Conservation (phyloP, 495 filamentous ascomycete species). For the Tuber melanosporum region DNA sequence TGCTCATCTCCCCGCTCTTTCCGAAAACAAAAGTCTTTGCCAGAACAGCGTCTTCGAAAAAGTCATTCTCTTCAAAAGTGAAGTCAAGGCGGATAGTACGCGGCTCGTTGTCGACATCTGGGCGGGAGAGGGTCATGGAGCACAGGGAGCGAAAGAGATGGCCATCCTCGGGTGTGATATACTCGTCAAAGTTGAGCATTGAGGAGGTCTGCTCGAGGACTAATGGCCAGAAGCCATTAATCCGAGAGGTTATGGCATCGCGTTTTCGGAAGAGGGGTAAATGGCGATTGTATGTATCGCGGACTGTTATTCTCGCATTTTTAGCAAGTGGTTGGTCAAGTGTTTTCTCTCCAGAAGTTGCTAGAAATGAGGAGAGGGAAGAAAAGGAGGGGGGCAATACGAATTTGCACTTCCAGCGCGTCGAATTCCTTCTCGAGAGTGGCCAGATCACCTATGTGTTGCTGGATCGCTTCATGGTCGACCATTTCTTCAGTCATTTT, state of each 20-base stretch:
- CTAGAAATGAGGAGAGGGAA: background rate
- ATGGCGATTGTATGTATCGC: conserved; percentile 43
- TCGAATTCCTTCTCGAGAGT: conserved; percentile 66
- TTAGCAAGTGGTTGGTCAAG: background rate
- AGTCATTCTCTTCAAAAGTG: conserved; percentile 61
- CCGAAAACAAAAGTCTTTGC: conserved; percentile 68
- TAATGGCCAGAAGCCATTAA: conserved; percentile 80
- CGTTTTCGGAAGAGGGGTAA: conserved; percentile 66
- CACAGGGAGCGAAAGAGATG: conserved; percentile 53
- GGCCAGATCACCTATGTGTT: conserved; percentile 47
- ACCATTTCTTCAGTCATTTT: background rate
- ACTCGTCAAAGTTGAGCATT: conserved; percentile 65
- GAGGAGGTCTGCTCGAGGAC: conserved; percentile 76
- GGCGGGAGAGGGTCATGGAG: conserved; percentile 50
- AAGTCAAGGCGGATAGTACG: conserved; percentile 58
- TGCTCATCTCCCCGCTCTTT: conserved; percentile 65
- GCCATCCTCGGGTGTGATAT: conserved; percentile 71
- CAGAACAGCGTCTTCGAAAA: conserved; percentile 65
- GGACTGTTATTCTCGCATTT: conserved; percentile 17
- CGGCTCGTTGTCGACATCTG: conserved; percentile 48
- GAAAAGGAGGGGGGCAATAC: conserved; percentile 46
- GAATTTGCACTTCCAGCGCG: conserved; percentile 60
- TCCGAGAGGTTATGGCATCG: conserved; percentile 57
- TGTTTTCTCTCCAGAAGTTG: background rate
- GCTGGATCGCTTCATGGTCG: conserved; percentile 26